These are phyloP conservation scores for Pichia exigua DNA, from an alignment of 805 yeast species.

Conservation along the genomic window DNA sequence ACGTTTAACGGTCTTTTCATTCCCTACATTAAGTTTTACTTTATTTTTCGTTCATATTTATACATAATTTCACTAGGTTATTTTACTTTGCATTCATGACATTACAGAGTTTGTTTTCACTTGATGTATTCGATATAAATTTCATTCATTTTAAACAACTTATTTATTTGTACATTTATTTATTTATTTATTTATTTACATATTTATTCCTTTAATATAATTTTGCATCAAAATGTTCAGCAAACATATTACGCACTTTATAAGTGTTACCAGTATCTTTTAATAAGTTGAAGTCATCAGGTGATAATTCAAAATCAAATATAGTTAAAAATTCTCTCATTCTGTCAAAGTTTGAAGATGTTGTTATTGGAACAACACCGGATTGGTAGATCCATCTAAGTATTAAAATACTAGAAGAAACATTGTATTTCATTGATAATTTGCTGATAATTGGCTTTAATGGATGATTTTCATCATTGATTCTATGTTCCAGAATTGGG, in stretches of 20 bases:
- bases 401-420: constrained; percentile 55
- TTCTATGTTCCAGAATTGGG: constrained; percentile 43
- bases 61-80: too few relatives aligned
- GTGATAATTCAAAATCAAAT: constrained; percentile 44
- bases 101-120: background rate
- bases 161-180: background rate
- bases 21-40: background rate
- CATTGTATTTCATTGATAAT: constrained; percentile 49
- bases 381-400: constrained; percentile 63
- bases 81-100: background rate
- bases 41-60: background rate
- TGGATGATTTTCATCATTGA: constrained; percentile 33
- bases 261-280: constrained; percentile 32
- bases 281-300: constrained; percentile 42
- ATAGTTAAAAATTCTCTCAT: constrained; percentile 47
- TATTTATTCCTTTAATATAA: background rate
- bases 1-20: background rate
- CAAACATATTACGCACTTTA: constrained; percentile 4
- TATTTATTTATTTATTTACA: background rate
- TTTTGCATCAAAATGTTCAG: background rate
- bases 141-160: too few relatives aligned
- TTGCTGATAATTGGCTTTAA: constrained; percentile 27
- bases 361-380: constrained; percentile 68
- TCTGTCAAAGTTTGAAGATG: constrained; percentile 53
- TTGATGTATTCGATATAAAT: background rate